Evolutionary conservation across 177 flowering plant species (phyloP).

Genomic region (Vitis hybrid): DNA sequence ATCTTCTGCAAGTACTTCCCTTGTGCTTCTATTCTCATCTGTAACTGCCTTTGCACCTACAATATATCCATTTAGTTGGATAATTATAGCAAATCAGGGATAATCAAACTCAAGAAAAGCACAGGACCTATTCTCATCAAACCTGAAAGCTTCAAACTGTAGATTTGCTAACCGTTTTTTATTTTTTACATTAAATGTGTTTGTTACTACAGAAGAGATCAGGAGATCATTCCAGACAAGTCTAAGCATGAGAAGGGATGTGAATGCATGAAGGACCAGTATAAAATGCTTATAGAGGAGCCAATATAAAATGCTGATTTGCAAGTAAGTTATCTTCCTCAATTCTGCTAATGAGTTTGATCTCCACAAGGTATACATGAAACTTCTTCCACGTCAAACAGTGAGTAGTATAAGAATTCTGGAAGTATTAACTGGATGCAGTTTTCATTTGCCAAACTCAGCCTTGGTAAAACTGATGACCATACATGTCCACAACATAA

Average conservation of each 20-base stretch:
- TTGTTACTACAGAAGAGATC: too few relatives aligned
- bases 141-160: background rate
- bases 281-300: background rate
- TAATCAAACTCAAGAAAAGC: background rate
- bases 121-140: background rate
- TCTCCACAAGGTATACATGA: background rate
- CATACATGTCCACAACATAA: too few relatives aligned
- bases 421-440: too few relatives aligned
- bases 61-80: background rate
- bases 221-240: too few relatives aligned
- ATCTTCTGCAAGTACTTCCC: conserved; percentile 66
- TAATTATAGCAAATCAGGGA: background rate
- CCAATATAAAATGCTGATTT: background rate
- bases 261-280: too few relatives aligned
- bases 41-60: conserved; percentile 64
- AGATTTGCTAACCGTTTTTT: too few relatives aligned
- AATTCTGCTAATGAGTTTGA: background rate
- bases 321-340: background rate
- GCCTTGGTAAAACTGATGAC: too few relatives aligned
- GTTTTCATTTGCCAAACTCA: too few relatives aligned
- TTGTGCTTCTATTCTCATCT: conserved; percentile 70
- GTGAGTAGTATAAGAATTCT: too few relatives aligned
- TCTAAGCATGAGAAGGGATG: too few relatives aligned
- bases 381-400: background rate
- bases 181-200: too few relatives aligned